Evolutionary conservation across 352 stramenopile genomes (phyloP).

Genomic region (Phytophthora meadii): DNA sequence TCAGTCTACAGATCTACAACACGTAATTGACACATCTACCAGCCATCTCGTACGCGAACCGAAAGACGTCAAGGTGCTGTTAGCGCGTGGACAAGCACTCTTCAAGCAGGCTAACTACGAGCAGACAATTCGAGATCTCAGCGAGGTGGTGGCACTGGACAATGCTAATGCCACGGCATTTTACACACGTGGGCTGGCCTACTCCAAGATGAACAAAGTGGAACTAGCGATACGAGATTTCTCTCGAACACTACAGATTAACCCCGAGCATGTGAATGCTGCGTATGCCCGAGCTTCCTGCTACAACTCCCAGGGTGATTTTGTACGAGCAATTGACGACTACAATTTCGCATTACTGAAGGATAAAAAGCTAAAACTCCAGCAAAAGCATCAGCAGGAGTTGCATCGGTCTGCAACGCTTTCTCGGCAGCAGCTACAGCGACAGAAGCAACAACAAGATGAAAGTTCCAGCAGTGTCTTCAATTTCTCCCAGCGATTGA

Average conservation of each 20-base stretch:
- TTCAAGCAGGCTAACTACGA: constrained; percentile 79
- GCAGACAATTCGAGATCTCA: constrained; percentile 67
- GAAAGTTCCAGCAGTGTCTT: constrained; percentile 25
- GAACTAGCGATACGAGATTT: constrained; percentile 88
- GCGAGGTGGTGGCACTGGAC: constrained; percentile 54
- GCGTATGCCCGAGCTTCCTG: constrained; percentile 87
- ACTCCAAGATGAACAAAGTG: constrained; percentile 71
- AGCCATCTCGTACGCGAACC: constrained; percentile 68
- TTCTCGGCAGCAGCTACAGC: constrained; percentile 31
- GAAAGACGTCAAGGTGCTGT: constrained; percentile 67
- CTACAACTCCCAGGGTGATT: constrained; percentile 88
- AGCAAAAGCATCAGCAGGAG: constrained; percentile 43
- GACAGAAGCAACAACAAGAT: constrained; percentile 36
- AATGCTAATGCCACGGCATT: constrained; percentile 52
- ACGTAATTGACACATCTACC: constrained; percentile 77
- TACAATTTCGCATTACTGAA: constrained; percentile 90
- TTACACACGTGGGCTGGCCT: constrained; percentile 79
- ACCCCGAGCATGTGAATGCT: constrained; percentile 90
- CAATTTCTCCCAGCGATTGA: constrained; percentile 21
- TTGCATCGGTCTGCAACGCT: constrained; percentile 32
- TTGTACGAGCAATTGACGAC: constrained; percentile 88
- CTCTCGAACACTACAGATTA: constrained; percentile 67
- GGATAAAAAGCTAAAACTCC: constrained; percentile 69
- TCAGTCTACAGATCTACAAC: constrained; percentile 72
- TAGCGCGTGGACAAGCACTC: constrained; percentile 76